A percentile compares a stretch with the other conserved stretches of the same genome.
These are phyloP conservation scores for Glycine tomentella DNA, from an alignment of 306 rosid genomes.

Conservation along the genomic window DNA sequence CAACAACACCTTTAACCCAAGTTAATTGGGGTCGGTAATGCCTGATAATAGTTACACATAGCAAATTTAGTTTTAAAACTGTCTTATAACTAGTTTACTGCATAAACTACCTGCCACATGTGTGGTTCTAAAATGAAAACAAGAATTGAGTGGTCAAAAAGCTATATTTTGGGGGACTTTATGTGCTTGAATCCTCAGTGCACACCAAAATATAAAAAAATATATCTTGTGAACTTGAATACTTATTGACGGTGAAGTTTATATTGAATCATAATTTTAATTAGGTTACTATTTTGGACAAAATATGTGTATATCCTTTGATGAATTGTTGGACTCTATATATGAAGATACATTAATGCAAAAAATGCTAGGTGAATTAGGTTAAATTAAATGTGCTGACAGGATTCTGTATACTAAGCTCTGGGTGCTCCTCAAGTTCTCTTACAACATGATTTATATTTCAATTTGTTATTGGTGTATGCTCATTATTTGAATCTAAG, in stretches of 20 bases:
- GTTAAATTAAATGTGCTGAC: neutral
- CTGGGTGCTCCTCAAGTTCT: slow-evolving; percentile 18
- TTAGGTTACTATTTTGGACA: neutral
- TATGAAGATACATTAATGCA: neutral
- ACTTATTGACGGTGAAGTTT: slow-evolving; percentile 2
- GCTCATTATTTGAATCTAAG: neutral
- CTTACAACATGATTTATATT: slow-evolving; percentile 2
- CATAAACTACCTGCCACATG: neutral
- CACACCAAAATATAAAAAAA: slow-evolving; percentile 59
- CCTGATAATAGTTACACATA: slow-evolving; percentile 6
- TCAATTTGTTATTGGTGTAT: slow-evolving; percentile 40
- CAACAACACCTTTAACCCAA: too few relatives aligned
- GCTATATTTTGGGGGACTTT: slow-evolving; percentile 29
- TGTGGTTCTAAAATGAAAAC: slow-evolving; percentile 1
- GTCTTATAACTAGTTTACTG: neutral
- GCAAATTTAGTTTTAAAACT: neutral
- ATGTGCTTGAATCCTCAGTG: neutral
- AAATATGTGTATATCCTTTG: slow-evolving; percentile 1
- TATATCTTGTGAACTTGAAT: neutral
- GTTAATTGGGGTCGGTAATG: too few relatives aligned
- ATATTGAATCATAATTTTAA: neutral
- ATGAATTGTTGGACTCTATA: slow-evolving; percentile 6
- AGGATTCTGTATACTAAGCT: slow-evolving; percentile 26
- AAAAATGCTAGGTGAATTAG: neutral
- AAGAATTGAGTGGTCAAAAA: neutral